Conservation (phyloP, 306 rosid genomes). For the Malus sylvestris region DNA sequence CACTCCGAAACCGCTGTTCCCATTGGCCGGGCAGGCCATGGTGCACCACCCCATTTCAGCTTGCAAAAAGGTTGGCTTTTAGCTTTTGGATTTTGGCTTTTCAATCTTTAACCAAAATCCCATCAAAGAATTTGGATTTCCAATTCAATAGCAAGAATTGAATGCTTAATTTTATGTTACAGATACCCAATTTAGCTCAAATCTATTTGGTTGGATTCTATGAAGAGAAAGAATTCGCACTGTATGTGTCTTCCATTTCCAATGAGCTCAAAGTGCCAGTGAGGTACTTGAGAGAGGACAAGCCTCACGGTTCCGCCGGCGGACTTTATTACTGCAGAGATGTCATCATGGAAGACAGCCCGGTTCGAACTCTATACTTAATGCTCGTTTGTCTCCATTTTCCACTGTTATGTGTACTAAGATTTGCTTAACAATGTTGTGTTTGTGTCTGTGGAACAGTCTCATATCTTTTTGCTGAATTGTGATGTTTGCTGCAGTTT, state of each 20-base stretch:
- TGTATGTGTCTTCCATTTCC: slow-evolving; percentile 87
- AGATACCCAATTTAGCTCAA: slow-evolving; percentile 90
- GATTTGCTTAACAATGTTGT: neutral
- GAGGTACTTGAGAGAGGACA: slow-evolving; percentile 96
- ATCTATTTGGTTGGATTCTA: slow-evolving; percentile 81
- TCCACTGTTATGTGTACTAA: neutral
- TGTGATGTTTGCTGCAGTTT: slow-evolving; percentile 97
- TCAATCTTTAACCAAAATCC: neutral
- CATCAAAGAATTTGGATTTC: neutral
- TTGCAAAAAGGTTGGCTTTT: slow-evolving; percentile 69
- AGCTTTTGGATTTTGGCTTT: neutral
- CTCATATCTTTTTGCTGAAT: slow-evolving; percentile 80
- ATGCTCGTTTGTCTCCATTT: neutral
- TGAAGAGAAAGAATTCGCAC: slow-evolving; percentile 91
- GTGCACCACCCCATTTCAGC: slow-evolving; percentile 93
- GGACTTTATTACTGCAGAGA: slow-evolving; percentile 78
- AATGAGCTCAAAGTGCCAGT: slow-evolving; percentile 90
- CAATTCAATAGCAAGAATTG: neutral
- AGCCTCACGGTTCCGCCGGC: slow-evolving; percentile 96
- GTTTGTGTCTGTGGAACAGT: slow-evolving; percentile 42
- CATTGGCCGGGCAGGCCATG: slow-evolving; percentile 96
- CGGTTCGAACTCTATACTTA: slow-evolving; percentile 40
- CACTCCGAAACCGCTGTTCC: slow-evolving; percentile 94
- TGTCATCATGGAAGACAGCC: slow-evolving; percentile 82
- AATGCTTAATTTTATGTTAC: neutral